Evolutionary conservation across 2,329 filamentous ascomycete genomes (phyloP).

Genomic region (Neofusicoccum laricinum): DNA sequence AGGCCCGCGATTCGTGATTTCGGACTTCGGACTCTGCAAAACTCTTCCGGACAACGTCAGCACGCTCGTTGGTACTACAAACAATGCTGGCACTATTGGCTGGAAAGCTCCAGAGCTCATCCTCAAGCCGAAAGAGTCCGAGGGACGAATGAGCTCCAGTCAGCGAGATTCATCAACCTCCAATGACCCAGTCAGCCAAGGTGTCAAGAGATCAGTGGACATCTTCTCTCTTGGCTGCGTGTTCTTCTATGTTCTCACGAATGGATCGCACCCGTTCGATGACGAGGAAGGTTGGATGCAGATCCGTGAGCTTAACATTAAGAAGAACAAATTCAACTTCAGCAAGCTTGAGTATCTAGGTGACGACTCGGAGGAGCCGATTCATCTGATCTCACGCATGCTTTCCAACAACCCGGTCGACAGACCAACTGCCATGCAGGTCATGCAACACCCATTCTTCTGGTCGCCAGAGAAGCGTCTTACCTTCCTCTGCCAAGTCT

Average conservation of each 20-base stretch:
- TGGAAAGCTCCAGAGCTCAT: constrained; percentile 96
- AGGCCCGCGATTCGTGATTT: constrained; percentile 83
- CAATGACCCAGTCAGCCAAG: constrained; percentile 53
- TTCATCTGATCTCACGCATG: constrained; percentile 85
- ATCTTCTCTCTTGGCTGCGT: constrained; percentile 96
- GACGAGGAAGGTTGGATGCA: constrained; percentile 89
- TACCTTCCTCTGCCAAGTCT: constrained; percentile 91
- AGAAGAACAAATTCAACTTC: constrained; percentile 78
- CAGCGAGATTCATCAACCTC: constrained; percentile 41
- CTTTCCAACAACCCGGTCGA: constrained; percentile 61
- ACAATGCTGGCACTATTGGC: constrained; percentile 88
- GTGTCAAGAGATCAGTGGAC: constrained; percentile 92
- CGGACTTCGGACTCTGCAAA: constrained; percentile 96
- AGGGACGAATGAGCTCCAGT: constrained; percentile 39
- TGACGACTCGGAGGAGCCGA: constrained; percentile 80
- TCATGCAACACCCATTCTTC: constrained; percentile 95
- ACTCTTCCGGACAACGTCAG: constrained; percentile 93
- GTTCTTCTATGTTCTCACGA: constrained; percentile 98
- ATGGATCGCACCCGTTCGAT: constrained; percentile 89
- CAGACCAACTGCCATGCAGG: constrained; percentile 70
- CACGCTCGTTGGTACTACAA: constrained; percentile 90
- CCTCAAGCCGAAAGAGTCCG: constrained; percentile 51
- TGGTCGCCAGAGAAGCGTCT: constrained; percentile 88
- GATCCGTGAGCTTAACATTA: constrained; percentile 86
- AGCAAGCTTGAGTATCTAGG: constrained; percentile 71